Percentiles rank a stretch among this genome's conserved stretches.
Conservation (phyloP, 1,139 yeast genomes). For the Geotrichum candidum region DNA sequence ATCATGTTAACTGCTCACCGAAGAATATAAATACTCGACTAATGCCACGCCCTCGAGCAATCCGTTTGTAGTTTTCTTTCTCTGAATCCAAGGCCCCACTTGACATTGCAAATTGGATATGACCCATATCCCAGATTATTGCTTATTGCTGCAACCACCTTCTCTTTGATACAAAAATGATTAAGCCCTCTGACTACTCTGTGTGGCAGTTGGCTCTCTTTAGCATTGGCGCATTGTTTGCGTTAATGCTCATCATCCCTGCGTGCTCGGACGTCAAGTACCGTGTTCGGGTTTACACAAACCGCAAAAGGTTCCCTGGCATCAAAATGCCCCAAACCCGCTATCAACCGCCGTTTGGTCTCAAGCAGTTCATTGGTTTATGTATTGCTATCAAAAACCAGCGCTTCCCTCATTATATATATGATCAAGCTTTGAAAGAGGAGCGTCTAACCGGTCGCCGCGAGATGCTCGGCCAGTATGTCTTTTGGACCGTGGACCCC, state of each 20-base stretch:
- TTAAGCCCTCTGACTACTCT: not conserved
- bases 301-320: not conserved
- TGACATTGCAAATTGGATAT: too few species aligned
- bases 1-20: too few species aligned
- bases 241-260: not conserved
- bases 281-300: not conserved
- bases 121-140: too few species aligned
- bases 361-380: not conserved
- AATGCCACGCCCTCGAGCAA: too few species aligned
- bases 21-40: too few species aligned
- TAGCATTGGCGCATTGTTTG: not conserved
- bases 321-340: not conserved
- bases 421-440: not conserved
- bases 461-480: conserved; percentile 11
- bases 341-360: not conserved
- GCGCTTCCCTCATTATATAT: not conserved
- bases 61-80: too few species aligned
- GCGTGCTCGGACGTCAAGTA: not conserved
- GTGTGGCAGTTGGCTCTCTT: not conserved
- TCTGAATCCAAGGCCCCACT: too few species aligned
- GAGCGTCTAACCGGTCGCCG: conserved; percentile 5
- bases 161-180: not conserved
- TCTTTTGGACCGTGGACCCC: conserved; percentile 42
- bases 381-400: not conserved
- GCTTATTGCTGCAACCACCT: too few species aligned